Evolutionary conservation across 2,329 filamentous ascomycete genomes (phyloP).

Genomic region (Fusarium sp.): DNA sequence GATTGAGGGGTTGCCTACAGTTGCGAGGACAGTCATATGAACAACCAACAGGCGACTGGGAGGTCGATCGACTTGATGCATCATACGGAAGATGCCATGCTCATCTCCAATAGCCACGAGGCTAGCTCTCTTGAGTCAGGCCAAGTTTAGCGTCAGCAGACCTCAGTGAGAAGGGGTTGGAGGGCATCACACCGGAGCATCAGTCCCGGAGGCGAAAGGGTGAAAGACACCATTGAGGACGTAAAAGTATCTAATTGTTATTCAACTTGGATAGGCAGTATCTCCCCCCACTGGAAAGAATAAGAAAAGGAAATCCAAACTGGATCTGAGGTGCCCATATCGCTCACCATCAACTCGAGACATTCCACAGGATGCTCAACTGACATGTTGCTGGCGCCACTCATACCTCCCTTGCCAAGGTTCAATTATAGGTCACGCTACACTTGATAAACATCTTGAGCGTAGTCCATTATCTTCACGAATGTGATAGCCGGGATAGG

Average conservation of each 20-base stretch:
- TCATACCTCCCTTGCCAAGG: neutral
- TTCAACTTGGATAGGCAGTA: neutral
- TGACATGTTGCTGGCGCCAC: neutral
- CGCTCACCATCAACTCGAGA: neutral
- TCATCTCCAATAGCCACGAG: neutral
- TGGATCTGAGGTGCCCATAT: neutral
- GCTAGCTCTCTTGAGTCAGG: neutral
- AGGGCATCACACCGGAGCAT: neutral
- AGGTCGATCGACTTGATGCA: neutral
- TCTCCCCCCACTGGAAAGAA: neutral
- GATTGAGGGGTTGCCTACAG: neutral
- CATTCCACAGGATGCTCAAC: slow-evolving; percentile 15
- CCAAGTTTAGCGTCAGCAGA: neutral
- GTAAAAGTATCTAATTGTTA: neutral
- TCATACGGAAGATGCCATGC: neutral
- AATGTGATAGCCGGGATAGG: neutral
- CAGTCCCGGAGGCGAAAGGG: neutral
- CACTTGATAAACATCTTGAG: neutral
- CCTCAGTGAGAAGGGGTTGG: neutral
- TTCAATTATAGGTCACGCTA: neutral
- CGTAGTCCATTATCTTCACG: neutral
- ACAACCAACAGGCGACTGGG: neutral
- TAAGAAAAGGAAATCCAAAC: neutral
- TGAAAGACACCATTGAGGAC: neutral
- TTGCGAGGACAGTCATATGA: neutral